Base-by-base conservation (phyloP, 768 basidiomycete species). In the Lactarius hatsudake region DNA sequence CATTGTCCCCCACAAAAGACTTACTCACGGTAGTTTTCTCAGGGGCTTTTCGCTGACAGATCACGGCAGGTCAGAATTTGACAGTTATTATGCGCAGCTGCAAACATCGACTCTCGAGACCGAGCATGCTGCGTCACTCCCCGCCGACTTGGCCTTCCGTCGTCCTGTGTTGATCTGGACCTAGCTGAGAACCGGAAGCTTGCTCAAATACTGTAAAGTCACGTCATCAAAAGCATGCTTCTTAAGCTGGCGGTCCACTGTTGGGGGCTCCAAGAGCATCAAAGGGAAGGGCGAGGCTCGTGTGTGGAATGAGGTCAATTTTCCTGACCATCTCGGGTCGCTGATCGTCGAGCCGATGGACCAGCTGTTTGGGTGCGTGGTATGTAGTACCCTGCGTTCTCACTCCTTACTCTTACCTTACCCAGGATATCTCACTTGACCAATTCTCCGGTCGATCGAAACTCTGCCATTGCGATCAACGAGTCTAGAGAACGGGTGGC, bases 321-420 rank as follows among this genome's bases (percentile, higher is more conserved):
- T 96, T 3, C 77, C 92, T 38, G 96, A 97, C 75, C 86, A 85
- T 70, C 96, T 94, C 75, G 84, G 90, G 70, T 80, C 85, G 20
- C 76, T 86, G 26, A 82, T 96, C 2, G 89, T 93, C n/a, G 93
- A 94, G 73, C 80, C 86, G 0, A 85, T 96, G 82, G 96, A 99
- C 74, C 82, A 84, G 57, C 75, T 98, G 61, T 76, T 97, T 66
- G 97, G 98, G 77, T 83, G 86, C 61, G 91, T 93, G 5, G 94
- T 91, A 72, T 77, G 87, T 76, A 30, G 17, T 62, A 20, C 62
- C 60, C 40, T 15, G 3, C 26, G 5, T 7, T 34, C 6, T 36
- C 23, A 1, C 10, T 13, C 18, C 59, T 56, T 56, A 13, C 42
- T 64, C 67, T 68, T n/a, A 68, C 26, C 54, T 36, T n/a, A 8